Base-by-base conservation (phyloP, 75 land plant genomes). In the Pseudotsuga menziesii region DNA sequence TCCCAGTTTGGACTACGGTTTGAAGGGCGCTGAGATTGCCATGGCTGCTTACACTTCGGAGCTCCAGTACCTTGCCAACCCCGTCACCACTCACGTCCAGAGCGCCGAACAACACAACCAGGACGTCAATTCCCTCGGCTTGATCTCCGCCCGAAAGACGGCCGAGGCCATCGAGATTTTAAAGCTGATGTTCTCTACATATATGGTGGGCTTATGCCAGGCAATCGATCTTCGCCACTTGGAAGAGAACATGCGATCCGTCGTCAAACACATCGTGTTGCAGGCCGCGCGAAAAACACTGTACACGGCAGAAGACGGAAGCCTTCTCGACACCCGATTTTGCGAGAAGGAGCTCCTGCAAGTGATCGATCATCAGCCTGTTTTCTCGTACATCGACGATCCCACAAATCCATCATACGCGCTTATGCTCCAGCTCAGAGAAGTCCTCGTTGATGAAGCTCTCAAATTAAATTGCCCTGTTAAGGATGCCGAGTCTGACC, bases 1-100 rank as follows among this genome's bases (percentile, higher is more conserved):
- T 73, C 97, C 94, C 0, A 91, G 94, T 73, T 29, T 94, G 85
- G 97, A 94, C 58, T 91, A 93, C 58, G 96, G 96, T 3, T 87
- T 93, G 85, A 93, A 93, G 67, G 96, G 94, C 0, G 91, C 90
- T 20, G 95, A 92, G 69, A 88, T 92, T 23, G 93, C 93, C 67
- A 92, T 92, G 95, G 95, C 93, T 5, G 81, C 97, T 0, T 94
- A 94, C 80, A 89, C 89, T 26, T 94, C 94, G 1, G 97, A 94
- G 86, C 97, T 94, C 64, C 90, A 88, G 75, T 94, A 78, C 80
- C 70, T 94, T 19, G 97, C 85, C 12, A 94, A 94, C 61, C 94
- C 97, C 0, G 94, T 91, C 60, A 94, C 97, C 26, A 88, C 73
- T 79, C 95, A 92, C 56, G 94, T 92, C 59, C 92, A 89, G 62